Conservation (phyloP, 2,329 filamentous ascomycete genomes). For the Neonectria sp. region DNA sequence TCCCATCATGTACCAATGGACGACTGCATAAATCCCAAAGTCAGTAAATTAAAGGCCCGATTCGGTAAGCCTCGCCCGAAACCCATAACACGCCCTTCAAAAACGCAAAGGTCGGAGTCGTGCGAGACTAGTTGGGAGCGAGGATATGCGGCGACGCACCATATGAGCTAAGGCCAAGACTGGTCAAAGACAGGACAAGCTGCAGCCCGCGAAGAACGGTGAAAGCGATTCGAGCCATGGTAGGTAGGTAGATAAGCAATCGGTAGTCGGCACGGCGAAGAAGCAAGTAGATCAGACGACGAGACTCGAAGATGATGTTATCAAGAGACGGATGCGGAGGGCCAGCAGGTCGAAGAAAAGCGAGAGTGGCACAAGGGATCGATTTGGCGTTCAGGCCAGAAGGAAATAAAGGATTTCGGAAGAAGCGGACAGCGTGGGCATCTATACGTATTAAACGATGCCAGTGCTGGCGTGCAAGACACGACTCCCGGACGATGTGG, state of each 20-base stretch:
- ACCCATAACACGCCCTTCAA: background rate
- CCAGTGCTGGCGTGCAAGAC: conserved; percentile 39
- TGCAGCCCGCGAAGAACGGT: conserved; percentile 43
- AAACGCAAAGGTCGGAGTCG: background rate
- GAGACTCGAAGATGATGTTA: conserved; percentile 4
- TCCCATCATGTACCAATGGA: conserved; percentile 72
- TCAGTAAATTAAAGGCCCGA: conserved; percentile 3
- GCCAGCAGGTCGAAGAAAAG: background rate
- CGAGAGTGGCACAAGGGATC: conserved; percentile 18
- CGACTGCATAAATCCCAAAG: conserved; percentile 57
- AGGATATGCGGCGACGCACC: conserved; percentile 32
- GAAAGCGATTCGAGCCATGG: conserved; percentile 39
- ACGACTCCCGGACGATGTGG: conserved; percentile 44
- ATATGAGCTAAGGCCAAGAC: conserved; percentile 45
- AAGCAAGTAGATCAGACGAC: conserved; percentile 11
- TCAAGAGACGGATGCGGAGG: conserved; percentile 2
- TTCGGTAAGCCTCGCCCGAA: background rate
- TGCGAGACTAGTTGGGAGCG: conserved; percentile 4
- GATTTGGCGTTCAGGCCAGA: conserved; percentile 26
- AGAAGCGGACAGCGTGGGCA: conserved; percentile 41
- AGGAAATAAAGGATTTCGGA: conserved; percentile 29
- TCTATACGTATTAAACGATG: conserved; percentile 41
- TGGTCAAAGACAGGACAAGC: conserved; percentile 42
- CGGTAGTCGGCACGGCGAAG: background rate
- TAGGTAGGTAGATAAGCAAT: conserved; percentile 27